Conservation (phyloP, 805 yeast species). For the Yamadazyma philogaea region DNA sequence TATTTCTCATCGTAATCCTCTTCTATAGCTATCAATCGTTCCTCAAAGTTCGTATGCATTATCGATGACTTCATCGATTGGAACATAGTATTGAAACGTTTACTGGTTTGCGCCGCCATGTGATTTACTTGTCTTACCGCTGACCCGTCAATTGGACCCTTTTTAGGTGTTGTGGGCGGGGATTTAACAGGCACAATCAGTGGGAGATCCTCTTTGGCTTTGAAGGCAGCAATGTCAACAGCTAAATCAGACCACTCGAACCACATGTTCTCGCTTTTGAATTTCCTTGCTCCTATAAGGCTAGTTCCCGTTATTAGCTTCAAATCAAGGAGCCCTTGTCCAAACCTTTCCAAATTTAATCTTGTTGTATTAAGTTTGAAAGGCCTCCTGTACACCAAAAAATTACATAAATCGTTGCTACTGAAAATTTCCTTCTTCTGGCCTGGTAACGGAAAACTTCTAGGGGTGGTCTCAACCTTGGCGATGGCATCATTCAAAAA, state of each 20-base stretch:
- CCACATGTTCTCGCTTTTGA: slow-evolving; percentile 43
- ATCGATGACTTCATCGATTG: slow-evolving; percentile 31
- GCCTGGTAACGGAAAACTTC: slow-evolving; percentile 41
- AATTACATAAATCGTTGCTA: slow-evolving; percentile 36
- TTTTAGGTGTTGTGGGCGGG: slow-evolving; percentile 2
- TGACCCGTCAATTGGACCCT: slow-evolving; percentile 6
- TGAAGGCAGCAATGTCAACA: slow-evolving; percentile 15
- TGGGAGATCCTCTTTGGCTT: not conserved
- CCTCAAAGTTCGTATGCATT: slow-evolving; percentile 27
- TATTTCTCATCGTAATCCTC: slow-evolving; percentile 32
- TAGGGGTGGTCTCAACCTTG: slow-evolving; percentile 23
- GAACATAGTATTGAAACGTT: slow-evolving; percentile 30
- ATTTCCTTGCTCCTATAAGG: slow-evolving; percentile 31
- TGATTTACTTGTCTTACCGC: slow-evolving; percentile 18
- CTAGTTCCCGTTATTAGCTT: slow-evolving; percentile 31
- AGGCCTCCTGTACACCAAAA: slow-evolving; percentile 21
- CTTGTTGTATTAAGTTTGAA: slow-evolving; percentile 35
- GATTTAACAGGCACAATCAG: not conserved
- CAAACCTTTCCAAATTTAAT: slow-evolving; percentile 36
- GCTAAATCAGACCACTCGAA: slow-evolving; percentile 43
- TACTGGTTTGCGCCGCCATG: slow-evolving; percentile 26
- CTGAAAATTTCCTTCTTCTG: slow-evolving; percentile 37
- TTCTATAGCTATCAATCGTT: slow-evolving; percentile 27
- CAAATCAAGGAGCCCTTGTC: slow-evolving; percentile 36
- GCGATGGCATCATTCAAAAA: slow-evolving; percentile 23